Base-by-base conservation (phyloP, 106 monocot species). In the Amphibolis antarctica region DNA sequence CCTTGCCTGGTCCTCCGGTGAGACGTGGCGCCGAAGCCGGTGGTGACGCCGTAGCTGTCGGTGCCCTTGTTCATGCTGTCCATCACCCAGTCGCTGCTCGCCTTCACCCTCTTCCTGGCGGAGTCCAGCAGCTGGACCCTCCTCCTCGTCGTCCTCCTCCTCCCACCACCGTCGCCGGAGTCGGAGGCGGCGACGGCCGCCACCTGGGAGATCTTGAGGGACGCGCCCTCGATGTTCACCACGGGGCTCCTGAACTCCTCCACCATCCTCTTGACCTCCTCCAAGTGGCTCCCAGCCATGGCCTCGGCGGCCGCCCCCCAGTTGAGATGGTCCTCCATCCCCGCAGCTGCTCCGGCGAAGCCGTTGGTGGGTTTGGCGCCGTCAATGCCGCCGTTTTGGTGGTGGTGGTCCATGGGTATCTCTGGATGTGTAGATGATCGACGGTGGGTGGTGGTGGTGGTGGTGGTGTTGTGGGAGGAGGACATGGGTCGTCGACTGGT, bases 21-120 rank as follows among this genome's bases (percentile, higher is more conserved):
- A 14, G 82, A 86, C 28, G 86, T 82, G 30, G 82, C 76, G 3
- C 83, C 83, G 55, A 88, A 88, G 25, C 88, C 88, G 20, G 88
- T 88, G 64, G 83, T 88, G 47, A 88, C 83, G 17, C 88, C 83
- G 15, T 88, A 81, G 65, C 77, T 83, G 57, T 88, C 83, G 17
- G 75, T 75, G 3, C 83, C 88, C 31, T 71, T 77, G 30, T 45
- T 24, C 81, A 85, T 70, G 68, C 75, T 76, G 4, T 68, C 76
- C 76, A 77, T 56, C 49, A 78, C 79, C 83, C 83, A 83, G 26
- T 83, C 72, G 36, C 83, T 83, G 69, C 83, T 83, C 1, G 79
- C 83, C 52, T 60, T 68, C 17, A 83, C 83, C 5, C 69, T 36
- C 18, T 20, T 69, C 50, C 82, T 44, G 42, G 62, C 63, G 14